These are phyloP conservation scores for Stagonosporopsis chrysanthemi DNA, from an alignment of 2,329 filamentous ascomycete genomes.

Conservation along the genomic window DNA sequence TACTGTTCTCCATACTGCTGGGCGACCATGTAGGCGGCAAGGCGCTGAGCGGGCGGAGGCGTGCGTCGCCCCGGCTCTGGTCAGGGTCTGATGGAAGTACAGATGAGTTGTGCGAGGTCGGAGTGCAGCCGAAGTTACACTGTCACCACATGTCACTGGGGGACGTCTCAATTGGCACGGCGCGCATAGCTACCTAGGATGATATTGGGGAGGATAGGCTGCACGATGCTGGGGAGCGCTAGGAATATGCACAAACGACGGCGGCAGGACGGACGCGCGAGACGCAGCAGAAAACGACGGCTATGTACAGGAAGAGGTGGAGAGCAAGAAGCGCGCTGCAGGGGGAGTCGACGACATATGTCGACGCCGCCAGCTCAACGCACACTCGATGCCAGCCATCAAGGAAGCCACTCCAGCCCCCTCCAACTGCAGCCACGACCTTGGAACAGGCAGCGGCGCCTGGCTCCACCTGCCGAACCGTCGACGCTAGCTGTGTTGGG, in stretches of 20 bases:
- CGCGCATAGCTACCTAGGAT: slow-evolving; percentile 34
- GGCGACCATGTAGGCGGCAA: slow-evolving; percentile 28
- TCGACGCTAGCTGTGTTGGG: neutral
- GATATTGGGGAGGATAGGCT: slow-evolving; percentile 17
- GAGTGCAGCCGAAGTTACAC: slow-evolving; percentile 26
- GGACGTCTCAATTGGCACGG: slow-evolving; percentile 21
- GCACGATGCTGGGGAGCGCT: slow-evolving; percentile 7
- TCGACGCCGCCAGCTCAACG: slow-evolving; percentile 28
- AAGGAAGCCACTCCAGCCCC: slow-evolving; percentile 15
- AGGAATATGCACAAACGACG: slow-evolving; percentile 17
- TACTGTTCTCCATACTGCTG: slow-evolving; percentile 42
- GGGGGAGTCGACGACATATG: slow-evolving; percentile 21
- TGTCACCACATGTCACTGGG: slow-evolving; percentile 29
- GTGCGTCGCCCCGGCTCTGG: neutral
- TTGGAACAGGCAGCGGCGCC: neutral
- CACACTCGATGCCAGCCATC: slow-evolving; percentile 21
- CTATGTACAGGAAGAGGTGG: slow-evolving; percentile 32
- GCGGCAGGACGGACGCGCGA: slow-evolving; percentile 11
- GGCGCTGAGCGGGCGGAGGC: slow-evolving; percentile 7
- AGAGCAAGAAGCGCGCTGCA: slow-evolving; percentile 12
- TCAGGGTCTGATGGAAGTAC: slow-evolving; percentile 8
- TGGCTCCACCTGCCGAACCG: slow-evolving; percentile 3
- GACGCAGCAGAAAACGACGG: neutral
- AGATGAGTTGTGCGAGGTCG: slow-evolving; percentile 22
- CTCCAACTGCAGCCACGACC: neutral